These are phyloP conservation scores for Scenedesmus sp. DNA, from an alignment of 163 green algal genomes.

Conservation along the genomic window DNA sequence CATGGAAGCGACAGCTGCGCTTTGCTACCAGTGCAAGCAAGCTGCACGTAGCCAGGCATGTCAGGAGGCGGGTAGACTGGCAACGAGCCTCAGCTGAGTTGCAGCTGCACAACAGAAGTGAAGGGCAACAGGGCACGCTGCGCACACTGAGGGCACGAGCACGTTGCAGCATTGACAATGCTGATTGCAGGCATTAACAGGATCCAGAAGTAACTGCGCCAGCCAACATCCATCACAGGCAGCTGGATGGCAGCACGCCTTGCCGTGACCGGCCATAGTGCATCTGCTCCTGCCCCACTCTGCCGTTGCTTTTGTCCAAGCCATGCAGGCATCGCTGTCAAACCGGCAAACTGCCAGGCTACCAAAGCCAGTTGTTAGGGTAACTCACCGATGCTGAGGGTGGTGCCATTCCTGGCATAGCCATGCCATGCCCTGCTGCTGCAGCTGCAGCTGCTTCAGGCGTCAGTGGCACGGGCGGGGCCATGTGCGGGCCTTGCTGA, in stretches of 20 bases:
- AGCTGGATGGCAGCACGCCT: too few relatives aligned
- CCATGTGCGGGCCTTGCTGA: constrained; percentile 1
- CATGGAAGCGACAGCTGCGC: neutral
- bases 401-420: constrained; percentile 52
- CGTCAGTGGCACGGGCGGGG: neutral
- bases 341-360: neutral
- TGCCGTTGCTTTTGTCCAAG: neutral
- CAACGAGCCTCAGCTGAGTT: too few relatives aligned
- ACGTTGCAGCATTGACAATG: neutral
- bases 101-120: too few relatives aligned
- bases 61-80: neutral
- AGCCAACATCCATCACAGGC: too few relatives aligned
- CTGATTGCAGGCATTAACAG: neutral
- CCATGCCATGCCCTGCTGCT: constrained; percentile 44
- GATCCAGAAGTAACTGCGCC: too few relatives aligned
- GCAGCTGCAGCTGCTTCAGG: constrained; percentile 51
- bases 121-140: too few relatives aligned
- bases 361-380: neutral
- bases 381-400: constrained; percentile 30
- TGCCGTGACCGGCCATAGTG: too few relatives aligned
- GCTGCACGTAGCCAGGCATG: neutral
- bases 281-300: neutral
- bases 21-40: neutral
- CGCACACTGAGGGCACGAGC: neutral
- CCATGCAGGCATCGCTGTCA: too few relatives aligned